Evolutionary conservation across 179 eudicot genomes (phyloP), one percentile per base, ranked within the genome.

Genomic region (Dionaea muscipula): DNA sequence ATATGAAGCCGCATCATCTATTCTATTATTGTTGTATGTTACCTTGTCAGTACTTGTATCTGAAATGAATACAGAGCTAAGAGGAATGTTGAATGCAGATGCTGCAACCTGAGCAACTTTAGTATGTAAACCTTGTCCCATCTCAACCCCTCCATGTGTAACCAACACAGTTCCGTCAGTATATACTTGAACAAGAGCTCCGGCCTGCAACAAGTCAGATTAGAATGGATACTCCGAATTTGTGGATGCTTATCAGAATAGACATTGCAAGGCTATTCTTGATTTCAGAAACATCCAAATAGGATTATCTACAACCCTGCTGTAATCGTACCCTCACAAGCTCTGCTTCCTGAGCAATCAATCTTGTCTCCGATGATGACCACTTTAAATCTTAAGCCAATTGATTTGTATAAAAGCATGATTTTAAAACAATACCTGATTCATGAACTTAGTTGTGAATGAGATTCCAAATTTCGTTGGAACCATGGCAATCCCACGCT

Each of bases 11-110:
- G 15, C 15, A 17, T 0, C 20, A 43, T 31, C 35, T 31, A 31
- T 31, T 31, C 5, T 31, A 11, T 31, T 31, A 31, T 4, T 17
- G n/a, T 0, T 43, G 20, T 26, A 25, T n/a, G 26, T 55, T 76
- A 88, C 99, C 95, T 93, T 93, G 71, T 93, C 99, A 11, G 99
- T 93, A 74, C 99, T 93, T 35, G 99, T 93, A 72, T 93, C 96
- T 16, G 99, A 93, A 68, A 88, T 88, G 71, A 88, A 93, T 26
- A 93, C 85, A 44, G 90, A 81, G 66, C 78, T 81, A 55, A 93
- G 84, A 64, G 99, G 95, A 68, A 85, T 76, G 66, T 78, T 56
- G 69, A 93, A 93, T 56, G 80, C 78, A 55, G 99, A 88, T 36
- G 99, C 99, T 58, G 96, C 99, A 68, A 93, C 66, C 74, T 93